Base-by-base conservation (phyloP, 1,284 basidiomycete species). In the Sporisorium scitamineum region DNA sequence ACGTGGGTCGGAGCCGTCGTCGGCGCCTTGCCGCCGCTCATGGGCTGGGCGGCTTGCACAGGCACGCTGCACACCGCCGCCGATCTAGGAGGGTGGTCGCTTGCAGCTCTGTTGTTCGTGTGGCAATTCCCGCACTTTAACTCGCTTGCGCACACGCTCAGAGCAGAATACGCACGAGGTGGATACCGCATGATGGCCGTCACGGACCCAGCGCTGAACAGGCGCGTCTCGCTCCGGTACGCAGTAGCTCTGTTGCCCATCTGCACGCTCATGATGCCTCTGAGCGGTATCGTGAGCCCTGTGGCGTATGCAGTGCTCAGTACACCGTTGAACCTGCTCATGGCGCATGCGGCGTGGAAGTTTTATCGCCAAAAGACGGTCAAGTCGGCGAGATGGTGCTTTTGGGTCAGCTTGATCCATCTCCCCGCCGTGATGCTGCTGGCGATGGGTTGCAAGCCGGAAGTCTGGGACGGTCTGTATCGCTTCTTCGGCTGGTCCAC, bases 41-140 rank as follows among this genome's bases (percentile, higher is more conserved):
- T 99, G 93, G 96, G 96, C 57, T 99, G 96, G 95, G 92, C 95
- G 3, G 96, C 96, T 0, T 94, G 93, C 67, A 95, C 94, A 0
- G 94, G 93, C 16, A 88, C 90, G 10, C 86, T 97, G 22, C 87
- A 92, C 78, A 92, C 93, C 0, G 71, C 91, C 56, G 48, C 72
- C 2, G 81, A 85, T 54, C 64, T 81, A 5, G 76, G 79, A 13
- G 83, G 57, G 6, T 84, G 82, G 83, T 59, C 79, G 24, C 66
- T 85, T 0, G 83, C 78, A 2, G 78, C 70, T 3, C 56, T 85
- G 29, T 89, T 98, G 14, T 99, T 92, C 87, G 93, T 92, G 65
- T 99, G 97, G 97, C 97, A 99, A 85, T 99, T 99, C 86, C 96
- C 97, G 20, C 97, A 99, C 86, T 99, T 99, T 88, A 98, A 97